Evolutionary conservation across 345 rosid species (phyloP), one percentile per base, ranked within the genome.

Genomic region (Aethionema arabicum): DNA sequence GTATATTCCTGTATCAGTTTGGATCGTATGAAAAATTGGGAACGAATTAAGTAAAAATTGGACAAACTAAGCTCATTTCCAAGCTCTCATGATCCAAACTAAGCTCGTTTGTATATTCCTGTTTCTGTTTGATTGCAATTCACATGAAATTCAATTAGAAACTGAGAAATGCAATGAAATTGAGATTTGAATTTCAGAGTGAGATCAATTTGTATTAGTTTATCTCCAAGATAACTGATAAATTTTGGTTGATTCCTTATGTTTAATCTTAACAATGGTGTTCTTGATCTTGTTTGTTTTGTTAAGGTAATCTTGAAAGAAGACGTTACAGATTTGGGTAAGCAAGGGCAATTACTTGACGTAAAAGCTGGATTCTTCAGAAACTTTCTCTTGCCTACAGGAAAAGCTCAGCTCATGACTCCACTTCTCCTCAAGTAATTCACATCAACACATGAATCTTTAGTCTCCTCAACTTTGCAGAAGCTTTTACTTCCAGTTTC

Each of bases 331-430:
- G 41, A 76, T 37, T 77, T 87, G 81, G 98, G 95, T 11, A 85
- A 84, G 74, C 83, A 79, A 69, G 96, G 97, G 52, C 80, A 89
- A 60, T 75, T 92, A 31, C 49, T 87, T 36, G 86, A 89, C 65
- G 98, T 92, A 66, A 89, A 75, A 70, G 88, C 91, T n/a, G 98
- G 98, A 3, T 92, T 43, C 70, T 87, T 79, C 74, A 83, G 97
- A 79, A 93, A 90, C 79, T 93, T 41, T 75, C 90, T 93, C 38
- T 72, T 74, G 53, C 95, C 99, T 1, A 75, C 71, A 63, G 97
- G 95, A 61, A 89, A 80, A 69, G 99, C 96, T 11, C 91, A 82
- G 82, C 78, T 87, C 78, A 80, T 87, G 65, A 93, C 99, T 78
- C 79, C 96, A 4, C 3, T 43, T 67, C 64, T 87, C 2, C 85